A percentile compares a stretch with the other conserved stretches of the same genome.
phyloP scores from a whole-genome alignment of 148 eudicot species.

The Amaranthus cruentus region DNA sequence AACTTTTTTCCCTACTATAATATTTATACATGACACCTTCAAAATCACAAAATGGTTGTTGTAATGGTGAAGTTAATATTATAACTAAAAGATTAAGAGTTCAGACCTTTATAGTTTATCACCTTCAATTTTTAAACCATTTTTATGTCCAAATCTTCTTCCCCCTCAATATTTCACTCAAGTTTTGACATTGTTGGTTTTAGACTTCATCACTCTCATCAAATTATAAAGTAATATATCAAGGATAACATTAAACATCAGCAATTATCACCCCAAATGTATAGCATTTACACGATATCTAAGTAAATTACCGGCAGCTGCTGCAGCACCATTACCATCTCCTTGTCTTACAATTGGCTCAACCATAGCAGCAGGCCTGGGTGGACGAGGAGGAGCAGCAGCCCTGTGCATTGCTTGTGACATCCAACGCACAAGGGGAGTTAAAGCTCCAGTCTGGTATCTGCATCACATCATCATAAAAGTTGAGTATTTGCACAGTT shows the following conservation, averaged over 20 bases:
- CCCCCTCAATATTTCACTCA: too few relatives aligned
- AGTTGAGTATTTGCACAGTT: neutral
- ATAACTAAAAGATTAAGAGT: too few relatives aligned
- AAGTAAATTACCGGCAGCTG: constrained; percentile 37
- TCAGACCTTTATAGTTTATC: too few relatives aligned
- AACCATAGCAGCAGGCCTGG: constrained; percentile 64
- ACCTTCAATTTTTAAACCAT: too few relatives aligned
- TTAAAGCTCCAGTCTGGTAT: constrained; percentile 94
- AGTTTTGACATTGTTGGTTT: too few relatives aligned
- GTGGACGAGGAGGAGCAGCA: constrained; percentile 89
- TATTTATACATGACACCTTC: too few relatives aligned
- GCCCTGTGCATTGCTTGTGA: constrained; percentile 96
- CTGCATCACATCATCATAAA: constrained; percentile 38
- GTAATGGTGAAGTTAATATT: too few relatives aligned
- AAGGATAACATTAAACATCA: neutral
- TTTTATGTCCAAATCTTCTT: too few relatives aligned
- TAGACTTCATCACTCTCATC: neutral
- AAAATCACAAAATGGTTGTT: too few relatives aligned
- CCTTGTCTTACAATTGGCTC: constrained; percentile 35
- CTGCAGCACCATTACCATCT: constrained; percentile 41
- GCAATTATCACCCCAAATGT: neutral
- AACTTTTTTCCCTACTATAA: too few relatives aligned
- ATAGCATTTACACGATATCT: neutral
- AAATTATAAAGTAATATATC: neutral
- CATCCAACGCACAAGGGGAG: constrained; percentile 86